A percentile compares a stretch with the other conserved stretches of the same genome.
Evolutionary conservation across 2,329 filamentous ascomycete species (phyloP).

Genomic region (Endocalyx cinctus): DNA sequence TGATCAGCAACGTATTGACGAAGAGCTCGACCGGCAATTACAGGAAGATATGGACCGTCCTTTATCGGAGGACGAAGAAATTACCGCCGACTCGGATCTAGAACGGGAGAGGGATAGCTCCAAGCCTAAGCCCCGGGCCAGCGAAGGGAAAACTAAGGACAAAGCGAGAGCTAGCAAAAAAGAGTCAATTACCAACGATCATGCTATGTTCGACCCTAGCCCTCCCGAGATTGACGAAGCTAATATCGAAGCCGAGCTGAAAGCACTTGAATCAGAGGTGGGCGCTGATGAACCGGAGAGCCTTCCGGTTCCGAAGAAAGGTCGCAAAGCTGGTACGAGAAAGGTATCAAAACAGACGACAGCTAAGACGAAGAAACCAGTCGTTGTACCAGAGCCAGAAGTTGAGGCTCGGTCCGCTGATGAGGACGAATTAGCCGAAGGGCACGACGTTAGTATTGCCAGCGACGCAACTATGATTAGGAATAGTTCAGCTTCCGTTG

Average conservation of each 20-base stretch:
- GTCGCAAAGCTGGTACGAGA: slow-evolving; percentile 43
- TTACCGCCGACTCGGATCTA: slow-evolving; percentile 41
- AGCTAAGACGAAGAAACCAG: slow-evolving; percentile 27
- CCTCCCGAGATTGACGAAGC: slow-evolving; percentile 42
- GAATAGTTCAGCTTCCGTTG: slow-evolving; percentile 23
- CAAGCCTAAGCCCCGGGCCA: too few species aligned
- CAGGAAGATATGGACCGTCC: slow-evolving; percentile 60
- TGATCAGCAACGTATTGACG: slow-evolving; percentile 50
- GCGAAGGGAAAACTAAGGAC: slow-evolving; percentile 25
- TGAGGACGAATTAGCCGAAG: slow-evolving; percentile 26
- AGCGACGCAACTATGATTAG: slow-evolving; percentile 40
- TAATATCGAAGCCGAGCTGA: slow-evolving; percentile 47
- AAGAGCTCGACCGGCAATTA: slow-evolving; percentile 62
- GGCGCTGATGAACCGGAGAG: slow-evolving; percentile 33
- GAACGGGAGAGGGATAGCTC: too few species aligned
- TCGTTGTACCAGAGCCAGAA: slow-evolving; percentile 17
- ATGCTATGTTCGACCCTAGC: slow-evolving; percentile 49
- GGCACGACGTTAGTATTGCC: slow-evolving; percentile 34
- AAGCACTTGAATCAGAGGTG: slow-evolving; percentile 46
- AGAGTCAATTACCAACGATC: too few species aligned
- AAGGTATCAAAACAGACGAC: slow-evolving; percentile 49
- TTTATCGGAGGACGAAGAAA: slow-evolving; percentile 48
- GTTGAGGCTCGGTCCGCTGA: slow-evolving; percentile 18
- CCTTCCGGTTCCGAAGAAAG: slow-evolving; percentile 49
- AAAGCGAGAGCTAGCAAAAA: slow-evolving; percentile 25